Conservation (phyloP, 106 monocot genomes). For the Dendrobium officinale region DNA sequence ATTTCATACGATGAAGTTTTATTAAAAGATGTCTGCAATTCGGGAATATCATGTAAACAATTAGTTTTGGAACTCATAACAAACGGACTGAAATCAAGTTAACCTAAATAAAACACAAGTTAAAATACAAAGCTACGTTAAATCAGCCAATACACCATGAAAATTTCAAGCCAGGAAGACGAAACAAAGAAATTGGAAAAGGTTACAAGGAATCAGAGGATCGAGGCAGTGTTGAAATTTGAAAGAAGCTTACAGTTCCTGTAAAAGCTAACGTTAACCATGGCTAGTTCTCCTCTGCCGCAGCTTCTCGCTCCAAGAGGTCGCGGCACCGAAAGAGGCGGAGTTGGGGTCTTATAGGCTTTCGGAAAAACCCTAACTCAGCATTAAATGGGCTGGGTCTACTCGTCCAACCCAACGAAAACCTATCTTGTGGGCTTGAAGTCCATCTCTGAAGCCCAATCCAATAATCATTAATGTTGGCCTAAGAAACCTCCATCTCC, state of each 20-base stretch:
- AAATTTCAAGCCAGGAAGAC: background rate
- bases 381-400: background rate
- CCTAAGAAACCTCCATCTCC: too few species aligned
- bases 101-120: background rate
- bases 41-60: background rate
- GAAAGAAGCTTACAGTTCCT: constrained; percentile 2
- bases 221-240: too few species aligned
- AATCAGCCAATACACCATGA: background rate
- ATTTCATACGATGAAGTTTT: background rate
- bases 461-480: too few species aligned
- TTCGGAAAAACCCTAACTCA: background rate
- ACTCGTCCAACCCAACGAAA: too few species aligned
- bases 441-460: too few species aligned
- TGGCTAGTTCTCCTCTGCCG: background rate
- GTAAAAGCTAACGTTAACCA: constrained; percentile 40
- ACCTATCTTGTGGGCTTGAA: too few species aligned
- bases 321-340: background rate
- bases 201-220: background rate
- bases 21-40: background rate
- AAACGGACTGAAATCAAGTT: background rate
- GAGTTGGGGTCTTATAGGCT: background rate
- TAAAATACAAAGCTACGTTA: background rate
- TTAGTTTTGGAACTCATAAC: background rate
- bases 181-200: background rate
- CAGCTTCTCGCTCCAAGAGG: background rate